Conservation (phyloP, 495 filamentous ascomycete genomes). For the Xylaria grammica region DNA sequence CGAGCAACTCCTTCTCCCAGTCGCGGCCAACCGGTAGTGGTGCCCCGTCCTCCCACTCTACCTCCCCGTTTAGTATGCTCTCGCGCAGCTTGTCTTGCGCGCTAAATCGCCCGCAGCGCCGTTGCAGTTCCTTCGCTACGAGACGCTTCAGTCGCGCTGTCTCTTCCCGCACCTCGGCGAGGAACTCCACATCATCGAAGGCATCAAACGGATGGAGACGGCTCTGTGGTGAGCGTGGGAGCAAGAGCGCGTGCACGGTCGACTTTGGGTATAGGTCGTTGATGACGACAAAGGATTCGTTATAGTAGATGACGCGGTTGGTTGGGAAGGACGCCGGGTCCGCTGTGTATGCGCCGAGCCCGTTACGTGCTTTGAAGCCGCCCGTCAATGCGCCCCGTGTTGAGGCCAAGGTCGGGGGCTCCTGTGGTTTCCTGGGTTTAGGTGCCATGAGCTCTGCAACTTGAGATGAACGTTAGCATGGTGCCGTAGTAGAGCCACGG, state of each 20-base stretch:
- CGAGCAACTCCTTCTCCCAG: slow-evolving; percentile 76
- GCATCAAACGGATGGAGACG: slow-evolving; percentile 78
- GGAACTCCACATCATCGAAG: slow-evolving; percentile 72
- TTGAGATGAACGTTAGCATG: slow-evolving; percentile 19
- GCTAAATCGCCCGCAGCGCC: slow-evolving; percentile 69
- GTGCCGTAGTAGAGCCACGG: background rate
- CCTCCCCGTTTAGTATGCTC: slow-evolving; percentile 61
- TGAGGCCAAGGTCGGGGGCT: slow-evolving; percentile 26
- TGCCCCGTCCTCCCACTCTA: slow-evolving; percentile 45
- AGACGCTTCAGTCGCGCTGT: slow-evolving; percentile 63
- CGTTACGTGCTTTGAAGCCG: slow-evolving; percentile 59
- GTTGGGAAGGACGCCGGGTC: slow-evolving; percentile 67
- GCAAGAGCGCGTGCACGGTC: slow-evolving; percentile 80
- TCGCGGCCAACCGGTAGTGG: slow-evolving; percentile 72
- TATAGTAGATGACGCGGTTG: slow-evolving; percentile 69
- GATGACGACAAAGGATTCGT: slow-evolving; percentile 76
- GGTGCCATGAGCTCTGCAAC: slow-evolving; percentile 74
- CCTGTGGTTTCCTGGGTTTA: slow-evolving; percentile 45
- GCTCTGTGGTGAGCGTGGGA: slow-evolving; percentile 74
- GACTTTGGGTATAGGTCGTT: slow-evolving; percentile 86
- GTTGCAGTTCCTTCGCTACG: slow-evolving; percentile 76
- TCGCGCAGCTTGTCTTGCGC: slow-evolving; percentile 61
- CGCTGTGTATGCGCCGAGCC: slow-evolving; percentile 71
- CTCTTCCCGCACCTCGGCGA: slow-evolving; percentile 65
- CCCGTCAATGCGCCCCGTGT: slow-evolving; percentile 25